Percentiles rank a stretch among this genome's conserved stretches.
phyloP scores from a whole-genome alignment of 257 asterid genomes.

The Jacaranda mimosifolia region DNA sequence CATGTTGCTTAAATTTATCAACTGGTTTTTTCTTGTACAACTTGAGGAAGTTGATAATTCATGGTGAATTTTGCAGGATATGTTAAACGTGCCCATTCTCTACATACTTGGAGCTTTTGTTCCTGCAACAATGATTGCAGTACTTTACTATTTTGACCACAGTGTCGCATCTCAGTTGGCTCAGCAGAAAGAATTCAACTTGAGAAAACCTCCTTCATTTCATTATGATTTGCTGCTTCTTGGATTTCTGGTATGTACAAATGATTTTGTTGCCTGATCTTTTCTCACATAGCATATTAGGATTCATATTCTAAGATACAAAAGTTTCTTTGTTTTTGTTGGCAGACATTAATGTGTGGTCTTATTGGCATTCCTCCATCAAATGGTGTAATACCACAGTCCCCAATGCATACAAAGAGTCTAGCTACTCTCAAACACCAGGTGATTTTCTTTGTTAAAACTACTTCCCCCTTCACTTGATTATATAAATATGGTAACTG shows the following conservation, averaged over 20 bases:
- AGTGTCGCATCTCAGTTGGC: constrained; percentile 94
- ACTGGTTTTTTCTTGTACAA: constrained; percentile 3
- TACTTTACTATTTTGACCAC: constrained; percentile 91
- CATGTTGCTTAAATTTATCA: constrained; percentile 12
- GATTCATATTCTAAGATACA: background rate
- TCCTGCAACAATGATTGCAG: constrained; percentile 93
- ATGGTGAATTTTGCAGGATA: constrained; percentile 63
- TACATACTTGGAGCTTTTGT: constrained; percentile 84
- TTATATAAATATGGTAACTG: background rate
- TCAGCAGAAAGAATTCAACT: constrained; percentile 86
- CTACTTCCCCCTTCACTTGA: background rate
- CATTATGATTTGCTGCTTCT: constrained; percentile 82
- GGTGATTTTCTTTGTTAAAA: constrained; percentile 44
- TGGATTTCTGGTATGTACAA: constrained; percentile 76
- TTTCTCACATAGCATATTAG: constrained; percentile 2
- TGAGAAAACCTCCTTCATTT: constrained; percentile 85
- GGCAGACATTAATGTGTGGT: constrained; percentile 85
- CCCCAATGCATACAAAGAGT: constrained; percentile 94
- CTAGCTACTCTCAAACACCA: constrained; percentile 93
- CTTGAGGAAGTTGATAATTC: constrained; percentile 22
- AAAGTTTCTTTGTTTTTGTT: background rate
- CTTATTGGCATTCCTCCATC: constrained; percentile 91
- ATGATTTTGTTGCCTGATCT: constrained; percentile 17
- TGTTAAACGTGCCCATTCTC: constrained; percentile 72
- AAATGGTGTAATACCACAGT: constrained; percentile 91